These are phyloP conservation scores for Effrenium voratum DNA, from an alignment of 73 alveolate species.

Conservation along the genomic window DNA sequence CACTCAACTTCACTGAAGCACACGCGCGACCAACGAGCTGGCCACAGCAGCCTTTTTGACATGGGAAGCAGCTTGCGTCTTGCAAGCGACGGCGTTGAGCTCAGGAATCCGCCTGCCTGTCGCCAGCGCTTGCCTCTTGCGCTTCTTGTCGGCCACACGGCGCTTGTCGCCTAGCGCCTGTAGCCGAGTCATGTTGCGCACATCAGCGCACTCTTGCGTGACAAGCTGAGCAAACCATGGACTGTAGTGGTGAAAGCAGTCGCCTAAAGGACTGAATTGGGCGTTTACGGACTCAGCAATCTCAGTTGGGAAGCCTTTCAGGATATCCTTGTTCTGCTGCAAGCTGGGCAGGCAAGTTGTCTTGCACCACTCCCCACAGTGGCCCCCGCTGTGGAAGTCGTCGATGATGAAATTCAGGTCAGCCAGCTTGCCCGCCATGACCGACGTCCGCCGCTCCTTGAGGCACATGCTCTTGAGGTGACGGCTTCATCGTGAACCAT, in stretches of 20 bases:
- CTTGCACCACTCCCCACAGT: neutral
- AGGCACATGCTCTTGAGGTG: neutral
- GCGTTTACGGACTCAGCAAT: neutral
- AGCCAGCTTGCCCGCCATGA: neutral
- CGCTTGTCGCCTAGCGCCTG: neutral
- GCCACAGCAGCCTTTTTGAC: too few relatives aligned
- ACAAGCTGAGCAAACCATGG: neutral
- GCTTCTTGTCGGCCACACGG: neutral
- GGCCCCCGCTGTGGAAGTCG: neutral
- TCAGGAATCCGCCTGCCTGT: too few relatives aligned
- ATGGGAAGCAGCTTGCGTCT: too few relatives aligned
- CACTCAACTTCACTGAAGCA: too few relatives aligned
- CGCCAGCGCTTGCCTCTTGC: too few relatives aligned
- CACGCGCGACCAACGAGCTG: too few relatives aligned
- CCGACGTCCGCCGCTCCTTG: neutral
- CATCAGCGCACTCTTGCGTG: neutral
- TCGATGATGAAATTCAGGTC: neutral
- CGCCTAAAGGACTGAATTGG: neutral
- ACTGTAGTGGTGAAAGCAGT: neutral
- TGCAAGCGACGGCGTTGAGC: too few relatives aligned
- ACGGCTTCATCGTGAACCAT: neutral
- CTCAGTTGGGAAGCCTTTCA: neutral
- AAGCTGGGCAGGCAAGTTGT: neutral
- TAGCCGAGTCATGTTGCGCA: neutral
- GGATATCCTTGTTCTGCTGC: neutral